Base-by-base conservation (phyloP, 495 filamentous ascomycete genomes). In the Neurospora sp. region DNA sequence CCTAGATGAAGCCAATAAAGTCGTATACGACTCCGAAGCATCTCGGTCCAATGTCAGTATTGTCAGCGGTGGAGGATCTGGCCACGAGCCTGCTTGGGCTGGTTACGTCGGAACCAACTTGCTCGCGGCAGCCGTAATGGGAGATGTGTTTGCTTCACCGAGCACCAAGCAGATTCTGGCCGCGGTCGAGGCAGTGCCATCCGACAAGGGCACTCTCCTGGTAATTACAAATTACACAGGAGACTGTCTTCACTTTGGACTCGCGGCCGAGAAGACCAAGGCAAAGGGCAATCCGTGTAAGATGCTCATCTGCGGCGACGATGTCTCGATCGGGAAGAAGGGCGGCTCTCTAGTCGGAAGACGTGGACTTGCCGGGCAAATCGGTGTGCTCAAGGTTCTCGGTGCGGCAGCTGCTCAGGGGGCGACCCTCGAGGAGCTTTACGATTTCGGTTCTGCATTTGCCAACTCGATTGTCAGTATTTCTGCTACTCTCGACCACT, bases 201-300 rank as follows among this genome's bases (percentile, higher is more conserved):
- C 85, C 9, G 83, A 87, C 53, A 82, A 85, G 73, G 89, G 89
- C 22, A 85, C 85, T 6, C 87, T 90, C 45, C 77, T 90, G n/a
- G 86, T 89, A 69, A 85, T 90, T 74, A 90, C 87, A 42, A 90
- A 90, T 75, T 90, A 90, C 76, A 90, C 89, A 0, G 89, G 89
- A 35, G 89, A 90, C 79, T 89, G 87, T 74, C 80, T 90, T 71
- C 88, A 90, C 77, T 90, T 90, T 71, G 88, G 88, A 1, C 80
- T 90, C 22, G 89, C 89, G 4, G 84, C 86, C 72, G 88, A 90
- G 78, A 89, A 89, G 80, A 87, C 86, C 14, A 83, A 86, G 47
- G 87, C 86, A 18, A 79, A 82, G 71, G 87, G 87, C 31, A 83
- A 85, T 70, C 84, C 83, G 18, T 85, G 87, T 70, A 83, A 81